Percentiles rank a stretch among this genome's conserved stretches.
These are phyloP conservation scores for Tremella fuciformis DNA, from an alignment of 768 basidiomycete species.

Conservation along the genomic window DNA sequence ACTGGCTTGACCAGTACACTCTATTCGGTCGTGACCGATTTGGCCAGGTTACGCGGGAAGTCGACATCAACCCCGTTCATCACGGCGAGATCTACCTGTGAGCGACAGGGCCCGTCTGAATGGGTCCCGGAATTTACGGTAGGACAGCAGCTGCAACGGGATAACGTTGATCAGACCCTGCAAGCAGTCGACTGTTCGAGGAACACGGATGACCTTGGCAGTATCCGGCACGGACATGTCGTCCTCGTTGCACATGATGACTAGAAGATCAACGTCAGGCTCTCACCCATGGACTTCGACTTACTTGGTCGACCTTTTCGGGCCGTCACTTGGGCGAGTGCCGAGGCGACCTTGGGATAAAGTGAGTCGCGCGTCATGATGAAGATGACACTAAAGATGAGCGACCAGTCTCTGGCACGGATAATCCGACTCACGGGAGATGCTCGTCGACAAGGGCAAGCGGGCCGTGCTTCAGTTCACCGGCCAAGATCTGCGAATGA, in stretches of 20 bases:
- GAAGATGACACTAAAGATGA: constrained; percentile 66
- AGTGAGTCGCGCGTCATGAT: constrained; percentile 99
- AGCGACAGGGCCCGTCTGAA: background rate
- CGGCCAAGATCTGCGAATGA: constrained; percentile 75
- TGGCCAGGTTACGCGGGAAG: constrained; percentile 87
- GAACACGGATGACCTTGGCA: constrained; percentile 84
- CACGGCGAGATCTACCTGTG: constrained; percentile 67
- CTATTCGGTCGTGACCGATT: constrained; percentile 48
- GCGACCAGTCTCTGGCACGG: background rate
- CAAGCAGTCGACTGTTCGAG: constrained; percentile 86
- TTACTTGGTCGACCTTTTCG: constrained; percentile 74
- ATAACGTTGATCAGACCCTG: constrained; percentile 97
- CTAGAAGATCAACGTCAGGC: constrained; percentile 51
- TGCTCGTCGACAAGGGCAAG: constrained; percentile 97
- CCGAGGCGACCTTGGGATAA: constrained; percentile 96
- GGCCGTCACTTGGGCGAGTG: constrained; percentile 93
- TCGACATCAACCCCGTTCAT: constrained; percentile 96
- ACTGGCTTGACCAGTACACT: background rate
- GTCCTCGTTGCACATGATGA: constrained; percentile 91
- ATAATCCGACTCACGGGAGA: constrained; percentile 61
- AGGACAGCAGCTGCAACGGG: constrained; percentile 90
- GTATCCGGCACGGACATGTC: constrained; percentile 71
- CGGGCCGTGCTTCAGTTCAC: constrained; percentile 98
- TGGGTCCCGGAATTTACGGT: constrained; percentile 55
- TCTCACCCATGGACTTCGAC: constrained; percentile 10